Base-by-base conservation (phyloP, 2,329 filamentous ascomycete species). In the Albophoma yamanashiensis region DNA sequence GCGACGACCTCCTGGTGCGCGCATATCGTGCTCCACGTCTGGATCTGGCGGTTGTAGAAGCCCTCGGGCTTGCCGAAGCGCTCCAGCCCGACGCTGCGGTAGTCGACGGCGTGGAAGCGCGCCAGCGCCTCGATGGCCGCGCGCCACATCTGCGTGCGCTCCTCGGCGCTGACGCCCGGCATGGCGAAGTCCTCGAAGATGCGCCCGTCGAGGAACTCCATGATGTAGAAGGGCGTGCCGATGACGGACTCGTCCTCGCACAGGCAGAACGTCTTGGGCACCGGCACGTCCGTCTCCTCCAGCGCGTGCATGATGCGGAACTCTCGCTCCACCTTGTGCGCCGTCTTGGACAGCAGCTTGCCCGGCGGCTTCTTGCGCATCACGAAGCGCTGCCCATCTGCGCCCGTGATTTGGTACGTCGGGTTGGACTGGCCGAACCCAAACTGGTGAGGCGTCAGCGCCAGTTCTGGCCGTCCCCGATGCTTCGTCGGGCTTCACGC, bases 361-460 rank as follows among this genome's bases (percentile, higher is more conserved):
- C 94, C 94, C n/a, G 94, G 93, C 0, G 94, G 94, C 78, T 97
- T 97, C 83, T 99, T 97, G 73, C 94, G 91, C 79, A 97, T 83
- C 40, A 99, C 94, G 76, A 88, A 96, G 70, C 87, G 86, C 66
- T 79, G 74, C 58, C 86, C 85, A 70, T 86, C 80, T 65, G 85
- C 80, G 58, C 86, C 86, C 20, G 87, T 96, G 69, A 97, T 81
- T 69, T 93, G 91, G 77, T 97, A 99, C 2, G 94, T 99, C 53
- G 94, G 94, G 73, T 97, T 99, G 61, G 91, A 96, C 77, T 97
- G 94, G 62, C 94, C 94, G 73, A 95, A 97, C 68, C 92, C 91
- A 72, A 97, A 99, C 90, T 97, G 69, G 27, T 27, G 57, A 58
- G 63, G 63, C 42, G 47, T 59, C 38, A 56, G 58, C 31, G 36